Evolutionary conservation across 768 basidiomycete genomes (phyloP).

Genomic region (Neoboletus subvelutipes): DNA sequence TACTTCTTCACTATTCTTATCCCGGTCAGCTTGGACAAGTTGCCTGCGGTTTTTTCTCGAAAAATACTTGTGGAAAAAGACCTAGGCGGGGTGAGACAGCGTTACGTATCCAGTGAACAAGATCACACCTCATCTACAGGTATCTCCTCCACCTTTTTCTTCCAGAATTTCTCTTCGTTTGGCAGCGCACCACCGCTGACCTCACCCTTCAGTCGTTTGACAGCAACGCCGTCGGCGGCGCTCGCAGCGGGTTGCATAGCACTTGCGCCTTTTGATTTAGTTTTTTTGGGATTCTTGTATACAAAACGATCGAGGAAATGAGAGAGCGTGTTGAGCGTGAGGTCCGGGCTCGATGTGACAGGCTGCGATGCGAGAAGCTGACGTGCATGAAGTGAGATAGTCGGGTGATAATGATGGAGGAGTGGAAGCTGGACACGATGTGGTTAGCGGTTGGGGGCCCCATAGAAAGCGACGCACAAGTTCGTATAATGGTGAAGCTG

Average conservation of each 20-base stretch:
- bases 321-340: constrained; percentile 88
- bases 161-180: constrained; percentile 77
- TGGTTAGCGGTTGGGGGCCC: neutral
- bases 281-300: constrained; percentile 91
- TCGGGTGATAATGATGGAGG: constrained; percentile 85
- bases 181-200: constrained; percentile 48
- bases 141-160: constrained; percentile 63
- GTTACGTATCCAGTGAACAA: neutral
- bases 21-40: constrained; percentile 42
- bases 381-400: constrained; percentile 80
- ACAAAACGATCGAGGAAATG: constrained; percentile 98
- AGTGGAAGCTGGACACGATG: constrained; percentile 62
- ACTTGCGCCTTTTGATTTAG: constrained; percentile 69
- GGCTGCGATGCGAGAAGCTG: constrained; percentile 75
- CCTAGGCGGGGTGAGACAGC: constrained; percentile 37
- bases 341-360: constrained; percentile 81
- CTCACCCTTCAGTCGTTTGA: constrained; percentile 70
- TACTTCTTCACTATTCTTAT: constrained; percentile 27
- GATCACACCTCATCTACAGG: constrained; percentile 79
- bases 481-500: constrained; percentile 83
- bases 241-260: constrained; percentile 94
- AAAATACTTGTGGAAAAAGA: constrained; percentile 94
- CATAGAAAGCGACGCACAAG: constrained; percentile 52
- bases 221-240: constrained; percentile 57
- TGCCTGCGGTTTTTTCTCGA: constrained; percentile 62